Evolutionary conservation across 768 basidiomycete species (phyloP).

Genomic region (Paxillus rubicundulus): DNA sequence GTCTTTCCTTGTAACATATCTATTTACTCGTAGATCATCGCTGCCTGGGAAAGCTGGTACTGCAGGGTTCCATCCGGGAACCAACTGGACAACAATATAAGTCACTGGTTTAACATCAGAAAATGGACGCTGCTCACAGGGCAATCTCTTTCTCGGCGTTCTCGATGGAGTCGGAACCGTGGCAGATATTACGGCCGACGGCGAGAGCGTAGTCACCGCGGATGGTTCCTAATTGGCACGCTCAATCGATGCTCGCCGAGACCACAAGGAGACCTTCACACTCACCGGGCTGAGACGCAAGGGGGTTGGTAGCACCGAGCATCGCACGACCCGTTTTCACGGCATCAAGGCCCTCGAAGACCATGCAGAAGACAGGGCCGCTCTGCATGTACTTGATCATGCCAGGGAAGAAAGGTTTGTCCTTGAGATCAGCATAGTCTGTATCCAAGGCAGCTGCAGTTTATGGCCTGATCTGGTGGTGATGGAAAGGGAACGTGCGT

Average conservation of each 20-base stretch:
- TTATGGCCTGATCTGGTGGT: background rate
- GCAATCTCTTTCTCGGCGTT: slow-evolving; percentile 92
- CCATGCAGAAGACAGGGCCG: slow-evolving; percentile 95
- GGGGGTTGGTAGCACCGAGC: slow-evolving; percentile 97
- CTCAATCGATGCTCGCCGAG: slow-evolving; percentile 4
- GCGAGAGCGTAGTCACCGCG: slow-evolving; percentile 94
- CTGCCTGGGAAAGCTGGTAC: slow-evolving; percentile 61
- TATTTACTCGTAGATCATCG: slow-evolving; percentile 79
- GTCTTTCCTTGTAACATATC: background rate
- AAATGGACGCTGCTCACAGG: slow-evolving; percentile 53
- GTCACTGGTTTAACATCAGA: background rate
- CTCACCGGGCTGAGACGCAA: slow-evolving; percentile 81
- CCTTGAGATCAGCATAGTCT: slow-evolving; percentile 97
- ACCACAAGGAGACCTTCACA: slow-evolving; percentile 6
- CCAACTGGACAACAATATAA: slow-evolving; percentile 54
- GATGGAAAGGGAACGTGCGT: slow-evolving; percentile 9
- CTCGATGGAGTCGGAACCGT: slow-evolving; percentile 87
- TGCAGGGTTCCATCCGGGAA: slow-evolving; percentile 84
- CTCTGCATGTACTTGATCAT: slow-evolving; percentile 95
- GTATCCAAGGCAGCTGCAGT: slow-evolving; percentile 9
- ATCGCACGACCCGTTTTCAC: slow-evolving; percentile 95
- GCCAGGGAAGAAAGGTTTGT: slow-evolving; percentile 94
- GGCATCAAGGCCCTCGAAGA: slow-evolving; percentile 91
- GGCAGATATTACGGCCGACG: slow-evolving; percentile 92
- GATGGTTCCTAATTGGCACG: slow-evolving; percentile 69